Evolutionary conservation across 2,329 filamentous ascomycete genomes (phyloP), one percentile per base, ranked within the genome.

Genomic region (Aspergillus intermedius): DNA sequence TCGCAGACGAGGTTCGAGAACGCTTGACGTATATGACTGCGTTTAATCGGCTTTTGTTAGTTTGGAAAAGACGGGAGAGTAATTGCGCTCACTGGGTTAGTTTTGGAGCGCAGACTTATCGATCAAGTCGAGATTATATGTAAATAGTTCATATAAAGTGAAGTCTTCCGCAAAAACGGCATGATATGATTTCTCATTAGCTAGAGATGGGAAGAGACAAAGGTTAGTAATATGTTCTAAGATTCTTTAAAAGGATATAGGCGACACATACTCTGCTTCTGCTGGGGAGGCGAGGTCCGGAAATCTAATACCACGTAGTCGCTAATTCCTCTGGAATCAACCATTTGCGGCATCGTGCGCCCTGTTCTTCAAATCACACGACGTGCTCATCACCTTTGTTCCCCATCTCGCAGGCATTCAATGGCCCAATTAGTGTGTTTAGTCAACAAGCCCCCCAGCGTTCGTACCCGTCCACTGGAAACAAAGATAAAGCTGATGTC

Each of bases 71-170:
- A 22, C 21, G 21, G 21, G 4, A 22, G 2, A 5, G 21, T 3
- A 22, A 22, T 22, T 22, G 21, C 4, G 5, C 21, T 22, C 4
- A 22, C 21, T 22, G 4, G 21, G 21, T 22, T 22, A 22, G 4
- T 22, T 22, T 22, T 22, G 21, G 21, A 37, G 34, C 13, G 34
- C 15, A 8, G 13, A 37, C n/a, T 37, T 7, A 3, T 37, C 34
- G 15, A 37, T 15, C n/a, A 37, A 4, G 13, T 37, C 34, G 15
- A 37, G 34, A 13, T 37, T 17, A 28, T 47, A 48, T 49, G 41
- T 44, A 34, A 47, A 43, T 43, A 49, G 49, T 39, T 44, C 48
- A 53, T 46, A 53, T 47, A 22, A 54, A 52, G 49, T 48, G 54
- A 49, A 45, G 54, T 58, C 48, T 19, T 25, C 32, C 30, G 32